Conservation (phyloP, 345 rosid genomes). For the Boechera stricta region DNA sequence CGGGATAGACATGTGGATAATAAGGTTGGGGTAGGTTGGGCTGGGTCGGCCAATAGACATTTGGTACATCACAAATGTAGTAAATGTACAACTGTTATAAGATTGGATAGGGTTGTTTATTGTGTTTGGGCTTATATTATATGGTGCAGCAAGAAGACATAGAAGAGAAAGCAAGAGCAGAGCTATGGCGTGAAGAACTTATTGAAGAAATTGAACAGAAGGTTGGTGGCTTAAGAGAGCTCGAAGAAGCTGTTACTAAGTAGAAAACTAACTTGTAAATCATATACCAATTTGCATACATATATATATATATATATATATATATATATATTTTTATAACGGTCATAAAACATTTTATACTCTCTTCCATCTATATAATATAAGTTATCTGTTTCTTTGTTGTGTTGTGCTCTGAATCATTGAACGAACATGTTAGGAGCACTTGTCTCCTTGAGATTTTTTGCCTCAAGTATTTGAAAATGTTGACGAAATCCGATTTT, state of each 20-base stretch:
- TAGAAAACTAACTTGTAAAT: conserved; percentile 44
- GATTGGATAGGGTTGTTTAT: neutral
- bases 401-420: conserved; percentile 27
- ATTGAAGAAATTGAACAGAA: conserved; percentile 95
- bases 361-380: conserved; percentile 7
- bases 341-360: conserved; percentile 3
- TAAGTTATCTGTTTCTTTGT: conserved; percentile 20
- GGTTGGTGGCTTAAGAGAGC: conserved; percentile 80
- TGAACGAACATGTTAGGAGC: conserved; percentile 40
- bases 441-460: conserved; percentile 28
- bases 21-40: neutral
- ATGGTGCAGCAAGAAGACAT: conserved; percentile 85
- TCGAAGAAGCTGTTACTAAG: conserved; percentile 81
- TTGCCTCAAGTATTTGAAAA: conserved; percentile 3
- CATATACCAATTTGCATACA: conserved; percentile 17
- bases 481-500: neutral
- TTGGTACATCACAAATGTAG: neutral
- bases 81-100: neutral
- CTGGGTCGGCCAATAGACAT: neutral
- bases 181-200: conserved; percentile 91
- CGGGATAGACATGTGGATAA: neutral
- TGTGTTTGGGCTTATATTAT: neutral
- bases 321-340: neutral
- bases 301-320: neutral
- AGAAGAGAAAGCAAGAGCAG: conserved; percentile 89